phyloP scores from a whole-genome alignment of 179 eudicot species.

The Spergularia azorica region DNA sequence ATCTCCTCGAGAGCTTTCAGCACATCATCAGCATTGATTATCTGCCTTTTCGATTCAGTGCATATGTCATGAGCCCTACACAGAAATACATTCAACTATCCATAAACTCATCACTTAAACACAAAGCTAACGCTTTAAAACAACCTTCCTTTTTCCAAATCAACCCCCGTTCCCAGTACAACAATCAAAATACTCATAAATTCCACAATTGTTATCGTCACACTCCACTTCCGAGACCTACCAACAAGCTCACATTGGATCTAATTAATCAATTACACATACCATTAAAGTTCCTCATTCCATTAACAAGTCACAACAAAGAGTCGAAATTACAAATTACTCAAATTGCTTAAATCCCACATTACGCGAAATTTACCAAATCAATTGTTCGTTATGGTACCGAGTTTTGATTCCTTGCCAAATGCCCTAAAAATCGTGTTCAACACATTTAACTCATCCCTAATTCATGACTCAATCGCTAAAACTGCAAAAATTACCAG shows the following conservation, averaged over 20 bases:
- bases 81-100: neutral
- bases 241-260: neutral
- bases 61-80: slow-evolving; percentile 89
- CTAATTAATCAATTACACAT: neutral
- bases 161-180: neutral
- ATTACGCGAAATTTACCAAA: neutral
- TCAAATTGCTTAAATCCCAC: neutral
- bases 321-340: neutral
- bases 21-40: slow-evolving; percentile 85
- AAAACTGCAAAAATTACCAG: neutral
- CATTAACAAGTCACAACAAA: neutral
- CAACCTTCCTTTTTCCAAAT: neutral
- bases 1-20: slow-evolving; percentile 83
- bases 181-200: neutral
- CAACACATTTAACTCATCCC: neutral
- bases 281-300: neutral
- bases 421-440: neutral
- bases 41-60: slow-evolving; percentile 78
- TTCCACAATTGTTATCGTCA: neutral
- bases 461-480: neutral
- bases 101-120: slow-evolving; percentile 2
- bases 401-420: neutral
- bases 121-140: neutral
- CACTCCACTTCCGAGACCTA: neutral
- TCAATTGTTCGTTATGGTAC: neutral